Conservation (phyloP, 805 yeast species). For the Kodamaea kakaduensis region DNA sequence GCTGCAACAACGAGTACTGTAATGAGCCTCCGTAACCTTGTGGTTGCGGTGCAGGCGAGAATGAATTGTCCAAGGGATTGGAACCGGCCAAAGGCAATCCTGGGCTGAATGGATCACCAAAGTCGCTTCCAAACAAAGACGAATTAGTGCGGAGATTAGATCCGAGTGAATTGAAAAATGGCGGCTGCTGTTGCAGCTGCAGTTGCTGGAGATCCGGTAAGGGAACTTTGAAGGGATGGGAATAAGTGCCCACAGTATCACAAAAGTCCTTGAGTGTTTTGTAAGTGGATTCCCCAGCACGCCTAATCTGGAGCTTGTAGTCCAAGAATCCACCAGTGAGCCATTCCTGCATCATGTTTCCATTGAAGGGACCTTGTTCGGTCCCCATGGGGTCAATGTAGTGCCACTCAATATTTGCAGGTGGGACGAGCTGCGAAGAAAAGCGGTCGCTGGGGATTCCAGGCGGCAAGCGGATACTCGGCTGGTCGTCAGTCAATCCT, state of each 20-base stretch:
- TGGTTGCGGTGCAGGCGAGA: slow-evolving; percentile 1
- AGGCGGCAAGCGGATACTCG: too few relatives aligned
- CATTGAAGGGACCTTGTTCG: slow-evolving; percentile 80
- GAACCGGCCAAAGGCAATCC: background rate
- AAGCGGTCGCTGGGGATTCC: background rate
- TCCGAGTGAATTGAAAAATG: slow-evolving; percentile 5
- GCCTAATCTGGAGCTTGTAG: slow-evolving; percentile 51
- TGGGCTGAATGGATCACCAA: slow-evolving; percentile 8
- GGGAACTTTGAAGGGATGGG: slow-evolving; percentile 62
- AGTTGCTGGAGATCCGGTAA: slow-evolving; percentile 32
- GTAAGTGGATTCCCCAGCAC: slow-evolving; percentile 52
- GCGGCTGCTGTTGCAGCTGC: slow-evolving; percentile 5
- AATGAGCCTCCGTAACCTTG: background rate
- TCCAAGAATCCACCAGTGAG: slow-evolving; percentile 55
- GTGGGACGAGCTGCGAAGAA: slow-evolving; percentile 1
- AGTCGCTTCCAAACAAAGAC: slow-evolving; percentile 22
- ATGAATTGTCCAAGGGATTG: slow-evolving; percentile 4
- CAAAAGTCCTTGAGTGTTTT: slow-evolving; percentile 53
- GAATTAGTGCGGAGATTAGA: slow-evolving; percentile 20
- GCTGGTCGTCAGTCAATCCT: too few relatives aligned
- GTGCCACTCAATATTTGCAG: slow-evolving; percentile 50
- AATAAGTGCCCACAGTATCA: slow-evolving; percentile 42
- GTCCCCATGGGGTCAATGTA: slow-evolving; percentile 67
- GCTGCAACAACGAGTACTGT: slow-evolving; percentile 8
- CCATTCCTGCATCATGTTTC: slow-evolving; percentile 77